phyloP scores from a whole-genome alignment of 1,284 basidiomycete genomes.

The Moesziomyces aphidis region DNA sequence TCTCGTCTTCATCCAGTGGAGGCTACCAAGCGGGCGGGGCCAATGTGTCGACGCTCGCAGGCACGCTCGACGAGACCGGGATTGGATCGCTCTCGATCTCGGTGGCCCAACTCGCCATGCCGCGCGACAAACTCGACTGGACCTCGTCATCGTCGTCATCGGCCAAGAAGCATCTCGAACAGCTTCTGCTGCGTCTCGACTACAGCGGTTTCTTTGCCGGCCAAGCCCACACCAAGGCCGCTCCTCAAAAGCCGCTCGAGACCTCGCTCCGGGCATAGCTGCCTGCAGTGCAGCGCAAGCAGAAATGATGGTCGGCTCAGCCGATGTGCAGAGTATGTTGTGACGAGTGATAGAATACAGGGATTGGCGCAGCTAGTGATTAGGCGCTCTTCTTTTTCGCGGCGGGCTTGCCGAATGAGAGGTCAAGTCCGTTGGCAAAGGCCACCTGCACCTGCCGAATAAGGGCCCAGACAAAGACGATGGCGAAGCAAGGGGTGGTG shows the following conservation, averaged over 20 bases:
- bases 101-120: slow-evolving; percentile 18
- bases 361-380: no score
- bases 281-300: background rate
- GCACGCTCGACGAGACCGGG: slow-evolving; percentile 23
- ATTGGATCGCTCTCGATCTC: slow-evolving; percentile 31
- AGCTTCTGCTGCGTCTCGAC: slow-evolving; percentile 82
- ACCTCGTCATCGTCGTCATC: slow-evolving; percentile 36
- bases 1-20: slow-evolving; percentile 19
- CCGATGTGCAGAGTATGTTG: background rate
- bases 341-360: background rate
- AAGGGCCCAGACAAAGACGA: slow-evolving; percentile 70
- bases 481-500: slow-evolving; percentile 79
- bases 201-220: slow-evolving; percentile 81
- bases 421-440: slow-evolving; percentile 55
- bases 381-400: background rate
- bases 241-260: slow-evolving; percentile 9
- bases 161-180: slow-evolving; percentile 83
- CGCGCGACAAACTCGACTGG: slow-evolving; percentile 3
- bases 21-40: background rate
- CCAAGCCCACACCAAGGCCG: slow-evolving; percentile 19
- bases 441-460: slow-evolving; percentile 64
- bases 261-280: background rate
- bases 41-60: background rate
- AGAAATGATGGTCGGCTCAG: background rate
- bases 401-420: slow-evolving; percentile 7